Percentiles rank a stretch among this genome's conserved stretches.
Conservation (phyloP, 176 grass and related monocot species). For the Pontederia crassipes region DNA sequence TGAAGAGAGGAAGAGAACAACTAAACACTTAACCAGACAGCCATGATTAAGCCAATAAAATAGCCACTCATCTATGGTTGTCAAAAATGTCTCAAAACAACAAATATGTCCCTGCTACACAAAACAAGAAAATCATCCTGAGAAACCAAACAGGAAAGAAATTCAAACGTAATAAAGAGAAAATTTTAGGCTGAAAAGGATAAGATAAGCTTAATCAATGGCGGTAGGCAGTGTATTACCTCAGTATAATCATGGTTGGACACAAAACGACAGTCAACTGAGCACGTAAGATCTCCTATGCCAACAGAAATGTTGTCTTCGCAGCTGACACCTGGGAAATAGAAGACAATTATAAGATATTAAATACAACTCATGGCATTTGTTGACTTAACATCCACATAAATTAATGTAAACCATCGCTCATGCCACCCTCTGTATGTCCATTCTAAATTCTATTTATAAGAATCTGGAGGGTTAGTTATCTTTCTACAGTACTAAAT, state of each 20-base stretch:
- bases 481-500: background rate
- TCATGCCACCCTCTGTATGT: background rate
- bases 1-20: too few relatives aligned
- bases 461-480: background rate
- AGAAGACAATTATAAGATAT: background rate
- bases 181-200: too few relatives aligned
- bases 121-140: too few relatives aligned
- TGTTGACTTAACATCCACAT: background rate
- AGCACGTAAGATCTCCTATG: constrained; percentile 54
- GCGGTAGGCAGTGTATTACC: constrained; percentile 27
- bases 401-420: background rate
- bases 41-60: too few relatives aligned
- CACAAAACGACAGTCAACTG: constrained; percentile 65
- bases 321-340: constrained; percentile 57
- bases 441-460: background rate
- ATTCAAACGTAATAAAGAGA: too few relatives aligned
- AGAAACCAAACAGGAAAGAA: too few relatives aligned
- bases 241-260: constrained; percentile 82
- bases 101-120: too few relatives aligned
- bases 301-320: constrained; percentile 63
- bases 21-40: too few relatives aligned
- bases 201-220: too few relatives aligned
- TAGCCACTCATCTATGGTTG: too few relatives aligned
- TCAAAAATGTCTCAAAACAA: too few relatives aligned
- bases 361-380: too few relatives aligned